A percentile compares a stretch with the other conserved stretches of the same genome.
phyloP scores from a whole-genome alignment of 2,329 filamentous ascomycete genomes.

The Neopestalotiopsis sp. region DNA sequence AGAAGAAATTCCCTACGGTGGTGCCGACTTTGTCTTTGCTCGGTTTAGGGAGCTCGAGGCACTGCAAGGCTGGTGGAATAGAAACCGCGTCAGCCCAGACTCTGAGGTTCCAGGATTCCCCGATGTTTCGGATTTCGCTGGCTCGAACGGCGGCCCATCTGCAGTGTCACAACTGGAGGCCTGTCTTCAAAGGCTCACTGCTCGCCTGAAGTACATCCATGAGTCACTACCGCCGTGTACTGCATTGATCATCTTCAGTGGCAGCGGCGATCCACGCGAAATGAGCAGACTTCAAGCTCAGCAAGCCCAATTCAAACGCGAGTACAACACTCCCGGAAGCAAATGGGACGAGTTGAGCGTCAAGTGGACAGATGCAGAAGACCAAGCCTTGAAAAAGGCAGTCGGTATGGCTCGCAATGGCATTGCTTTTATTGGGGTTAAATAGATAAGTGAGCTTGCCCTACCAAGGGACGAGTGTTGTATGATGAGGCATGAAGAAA shows the following conservation, averaged over 20 bases:
- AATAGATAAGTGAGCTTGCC: constrained; percentile 42
- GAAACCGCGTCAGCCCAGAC: constrained; percentile 49
- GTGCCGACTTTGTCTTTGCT: constrained; percentile 71
- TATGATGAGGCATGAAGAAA: constrained; percentile 6
- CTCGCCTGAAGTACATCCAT: constrained; percentile 60
- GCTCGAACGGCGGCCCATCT: constrained; percentile 8
- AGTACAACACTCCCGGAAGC: constrained; percentile 66
- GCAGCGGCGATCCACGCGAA: constrained; percentile 70
- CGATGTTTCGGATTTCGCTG: constrained; percentile 30
- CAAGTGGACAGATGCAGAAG: constrained; percentile 71
- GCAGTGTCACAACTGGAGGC: constrained; percentile 44
- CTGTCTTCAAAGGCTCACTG: constrained; percentile 50
- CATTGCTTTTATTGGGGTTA: constrained; percentile 68
- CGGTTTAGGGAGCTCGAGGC: constrained; percentile 70
- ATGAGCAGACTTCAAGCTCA: constrained; percentile 67
- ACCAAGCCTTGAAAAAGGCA: constrained; percentile 65
- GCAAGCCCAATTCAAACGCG: constrained; percentile 64
- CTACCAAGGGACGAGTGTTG: background rate
- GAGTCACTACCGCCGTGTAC: constrained; percentile 67
- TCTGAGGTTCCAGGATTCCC: constrained; percentile 37
- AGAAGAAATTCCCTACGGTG: constrained; percentile 60
- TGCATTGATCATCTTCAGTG: constrained; percentile 67
- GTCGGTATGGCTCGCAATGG: constrained; percentile 63
- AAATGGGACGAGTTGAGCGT: constrained; percentile 72
- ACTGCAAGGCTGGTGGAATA: constrained; percentile 71